These are phyloP conservation scores for Termitomyces bulborhizus DNA, from an alignment of 768 basidiomycete species.

Conservation along the genomic window DNA sequence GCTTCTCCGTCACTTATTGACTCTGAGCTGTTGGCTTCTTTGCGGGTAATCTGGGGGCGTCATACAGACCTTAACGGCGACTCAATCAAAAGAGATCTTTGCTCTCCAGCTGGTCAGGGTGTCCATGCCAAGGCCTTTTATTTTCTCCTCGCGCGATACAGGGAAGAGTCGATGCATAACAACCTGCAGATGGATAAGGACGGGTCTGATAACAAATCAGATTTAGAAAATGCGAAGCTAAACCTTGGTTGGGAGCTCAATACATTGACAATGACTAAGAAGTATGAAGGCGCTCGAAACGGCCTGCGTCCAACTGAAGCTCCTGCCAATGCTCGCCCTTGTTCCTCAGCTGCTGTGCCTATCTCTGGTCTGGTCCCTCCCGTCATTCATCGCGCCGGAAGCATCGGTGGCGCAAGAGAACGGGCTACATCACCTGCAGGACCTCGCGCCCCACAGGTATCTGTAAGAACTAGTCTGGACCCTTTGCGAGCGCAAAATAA, in stretches of 20 bases:
- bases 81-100: conserved; percentile 56
- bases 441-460: conserved; percentile 32
- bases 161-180: conserved; percentile 44
- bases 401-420: conserved; percentile 24
- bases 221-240: conserved; percentile 24
- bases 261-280: conserved; percentile 20
- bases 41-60: conserved; percentile 81
- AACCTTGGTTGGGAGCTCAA: conserved; percentile 36
- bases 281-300: conserved; percentile 21
- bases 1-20: conserved; percentile 67
- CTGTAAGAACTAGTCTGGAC: conserved; percentile 16
- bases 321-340: conserved; percentile 13
- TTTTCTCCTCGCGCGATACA: conserved; percentile 71
- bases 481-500: conserved; percentile 16
- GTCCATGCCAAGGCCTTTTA: conserved; percentile 86
- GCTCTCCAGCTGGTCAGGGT: conserved; percentile 63
- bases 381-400: conserved; percentile 16
- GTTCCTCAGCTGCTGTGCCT: conserved; percentile 11
- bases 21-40: conserved; percentile 66
- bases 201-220: conserved; percentile 16
- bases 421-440: conserved; percentile 46
- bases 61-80: conserved; percentile 51
- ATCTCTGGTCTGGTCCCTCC: conserved; percentile 14
- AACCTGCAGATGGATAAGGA: conserved; percentile 45
- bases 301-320: conserved; percentile 13